Percentiles rank a stretch among this genome's conserved stretches.
Evolutionary conservation across 2,329 filamentous ascomycete species (phyloP).

Genomic region (Colletotrichum brevisporum): DNA sequence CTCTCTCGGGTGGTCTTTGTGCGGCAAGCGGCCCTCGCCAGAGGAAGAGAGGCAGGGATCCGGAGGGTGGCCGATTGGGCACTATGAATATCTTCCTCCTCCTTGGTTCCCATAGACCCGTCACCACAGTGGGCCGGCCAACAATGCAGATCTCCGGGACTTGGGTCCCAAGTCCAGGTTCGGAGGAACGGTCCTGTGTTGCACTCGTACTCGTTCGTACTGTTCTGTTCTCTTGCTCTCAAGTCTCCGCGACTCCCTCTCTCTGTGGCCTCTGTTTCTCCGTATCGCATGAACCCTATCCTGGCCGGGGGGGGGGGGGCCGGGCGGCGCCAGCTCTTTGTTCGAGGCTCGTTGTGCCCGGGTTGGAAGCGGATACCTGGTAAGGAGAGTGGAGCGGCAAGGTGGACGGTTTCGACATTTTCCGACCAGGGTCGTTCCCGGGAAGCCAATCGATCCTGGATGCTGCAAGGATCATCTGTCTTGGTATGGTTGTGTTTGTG

Average conservation of each 20-base stretch:
- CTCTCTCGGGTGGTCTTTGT: slow-evolving; percentile 17
- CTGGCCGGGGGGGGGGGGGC: neutral
- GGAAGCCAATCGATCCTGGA: slow-evolving; percentile 36
- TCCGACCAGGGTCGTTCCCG: slow-evolving; percentile 30
- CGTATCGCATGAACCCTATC: too few species aligned
- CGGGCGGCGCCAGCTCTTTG: neutral
- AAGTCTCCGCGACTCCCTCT: slow-evolving; percentile 2
- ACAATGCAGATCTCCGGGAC: slow-evolving; percentile 36
- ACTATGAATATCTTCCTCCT: slow-evolving; percentile 36
- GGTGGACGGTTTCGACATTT: slow-evolving; percentile 1
- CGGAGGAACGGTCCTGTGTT: slow-evolving; percentile 27
- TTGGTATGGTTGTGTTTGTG: slow-evolving; percentile 9
- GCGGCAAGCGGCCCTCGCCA: slow-evolving; percentile 11
- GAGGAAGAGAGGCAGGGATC: slow-evolving; percentile 30
- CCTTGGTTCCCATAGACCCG: slow-evolving; percentile 10
- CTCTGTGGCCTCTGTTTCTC: neutral
- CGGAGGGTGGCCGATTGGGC: slow-evolving; percentile 40
- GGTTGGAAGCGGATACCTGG: slow-evolving; percentile 12
- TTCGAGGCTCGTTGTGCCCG: slow-evolving; percentile 12
- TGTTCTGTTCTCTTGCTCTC: neutral
- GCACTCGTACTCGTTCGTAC: neutral
- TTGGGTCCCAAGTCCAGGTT: slow-evolving; percentile 20
- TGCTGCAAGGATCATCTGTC: slow-evolving; percentile 13
- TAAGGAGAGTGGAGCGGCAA: slow-evolving; percentile 23
- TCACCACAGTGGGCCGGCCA: slow-evolving; percentile 31